phyloP scores from a whole-genome alignment of 2,329 filamentous ascomycete genomes.

The Colletotrichum gloeosporioides region DNA sequence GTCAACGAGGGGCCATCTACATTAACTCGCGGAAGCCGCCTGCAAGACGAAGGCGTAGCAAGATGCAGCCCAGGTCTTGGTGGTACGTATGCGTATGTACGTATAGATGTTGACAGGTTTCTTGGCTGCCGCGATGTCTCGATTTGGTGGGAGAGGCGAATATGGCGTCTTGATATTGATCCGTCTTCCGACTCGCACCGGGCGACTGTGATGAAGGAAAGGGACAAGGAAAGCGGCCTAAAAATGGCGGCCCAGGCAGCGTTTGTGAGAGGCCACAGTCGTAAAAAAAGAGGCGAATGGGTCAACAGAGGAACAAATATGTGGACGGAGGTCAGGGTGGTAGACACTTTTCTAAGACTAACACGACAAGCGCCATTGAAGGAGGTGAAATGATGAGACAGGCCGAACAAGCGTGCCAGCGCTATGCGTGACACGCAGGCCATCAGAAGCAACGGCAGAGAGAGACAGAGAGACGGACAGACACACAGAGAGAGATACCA shows the following conservation, averaged over 20 bases:
- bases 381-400: slow-evolving; percentile 11
- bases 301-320: not conserved
- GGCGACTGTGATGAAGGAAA: not conserved
- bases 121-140: not conserved
- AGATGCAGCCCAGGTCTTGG: slow-evolving; percentile 10
- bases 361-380: not conserved
- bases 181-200: not conserved
- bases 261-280: not conserved
- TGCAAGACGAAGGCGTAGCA: slow-evolving; percentile 12
- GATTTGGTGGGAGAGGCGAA: not conserved
- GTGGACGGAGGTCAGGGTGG: not conserved
- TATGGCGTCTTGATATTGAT: not conserved
- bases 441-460: not conserved
- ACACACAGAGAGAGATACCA: not conserved
- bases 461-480: not conserved
- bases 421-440: not conserved
- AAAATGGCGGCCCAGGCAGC: not conserved
- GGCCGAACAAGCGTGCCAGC: not conserved
- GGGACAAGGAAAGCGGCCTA: not conserved
- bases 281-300: not conserved
- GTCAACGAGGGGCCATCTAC: slow-evolving; percentile 7
- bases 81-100: not conserved
- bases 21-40: slow-evolving; percentile 10
- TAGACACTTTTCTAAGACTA: slow-evolving; percentile 8
- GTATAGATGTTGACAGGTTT: not conserved